Conservation (phyloP, 2,329 filamentous ascomycete genomes). For the Hysterium pulicare region DNA sequence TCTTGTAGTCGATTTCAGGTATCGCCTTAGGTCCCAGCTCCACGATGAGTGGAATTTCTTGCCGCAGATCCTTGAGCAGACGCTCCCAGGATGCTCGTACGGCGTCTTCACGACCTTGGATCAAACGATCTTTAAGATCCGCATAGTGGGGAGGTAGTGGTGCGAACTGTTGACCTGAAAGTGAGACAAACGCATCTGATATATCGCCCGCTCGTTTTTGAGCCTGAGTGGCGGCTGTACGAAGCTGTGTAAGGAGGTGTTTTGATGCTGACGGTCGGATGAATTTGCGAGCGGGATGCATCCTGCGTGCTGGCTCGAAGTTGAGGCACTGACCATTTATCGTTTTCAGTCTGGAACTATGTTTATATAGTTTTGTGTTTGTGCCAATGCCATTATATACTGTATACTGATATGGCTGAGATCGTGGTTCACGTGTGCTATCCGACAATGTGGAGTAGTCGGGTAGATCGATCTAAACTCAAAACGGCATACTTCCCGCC, state of each 20-base stretch:
- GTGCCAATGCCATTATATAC: slow-evolving; percentile 3
- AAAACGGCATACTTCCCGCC: slow-evolving; percentile 3
- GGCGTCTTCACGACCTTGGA: slow-evolving; percentile 47
- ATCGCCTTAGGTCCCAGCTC: slow-evolving; percentile 42
- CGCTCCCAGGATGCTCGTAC: slow-evolving; percentile 47
- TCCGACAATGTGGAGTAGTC: neutral
- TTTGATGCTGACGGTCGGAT: slow-evolving; percentile 19
- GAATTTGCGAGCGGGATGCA: slow-evolving; percentile 28
- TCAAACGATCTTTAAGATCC: slow-evolving; percentile 43
- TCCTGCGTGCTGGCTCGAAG: slow-evolving; percentile 11
- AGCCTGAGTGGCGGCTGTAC: slow-evolving; percentile 27
- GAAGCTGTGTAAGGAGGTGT: slow-evolving; percentile 19
- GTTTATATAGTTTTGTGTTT: too few species aligned
- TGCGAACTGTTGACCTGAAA: slow-evolving; percentile 45
- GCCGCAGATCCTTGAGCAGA: slow-evolving; percentile 40
- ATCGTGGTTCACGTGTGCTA: too few species aligned
- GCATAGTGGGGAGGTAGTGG: slow-evolving; percentile 47
- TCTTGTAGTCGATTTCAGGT: slow-evolving; percentile 47
- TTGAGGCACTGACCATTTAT: neutral
- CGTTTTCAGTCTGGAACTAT: neutral
- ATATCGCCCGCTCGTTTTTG: slow-evolving; percentile 50
- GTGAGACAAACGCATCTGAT: slow-evolving; percentile 49
- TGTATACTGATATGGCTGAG: too few species aligned
- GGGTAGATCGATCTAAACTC: slow-evolving; percentile 1
- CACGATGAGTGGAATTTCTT: slow-evolving; percentile 45